Percentiles rank a stretch among this genome's conserved stretches.
Conservation (phyloP, 768 basidiomycete genomes). For the Termitomyces titanicus region DNA sequence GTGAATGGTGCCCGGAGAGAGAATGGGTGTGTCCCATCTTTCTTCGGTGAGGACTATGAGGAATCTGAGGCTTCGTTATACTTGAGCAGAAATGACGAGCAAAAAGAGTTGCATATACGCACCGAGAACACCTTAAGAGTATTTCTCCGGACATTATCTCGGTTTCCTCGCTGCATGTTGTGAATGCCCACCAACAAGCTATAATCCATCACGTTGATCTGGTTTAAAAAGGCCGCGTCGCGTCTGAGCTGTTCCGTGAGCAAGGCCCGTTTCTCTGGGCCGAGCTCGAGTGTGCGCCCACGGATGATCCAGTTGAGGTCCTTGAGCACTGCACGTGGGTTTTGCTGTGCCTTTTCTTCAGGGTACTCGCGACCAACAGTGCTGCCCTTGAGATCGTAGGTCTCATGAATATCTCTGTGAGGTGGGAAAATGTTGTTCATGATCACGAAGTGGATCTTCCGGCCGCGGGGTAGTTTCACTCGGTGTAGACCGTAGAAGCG, state of each 20-base stretch:
- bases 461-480: conserved; percentile 90
- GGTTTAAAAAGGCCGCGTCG: conserved; percentile 83
- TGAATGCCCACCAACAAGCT: conserved; percentile 93
- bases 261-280: conserved; percentile 91
- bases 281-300: conserved; percentile 75
- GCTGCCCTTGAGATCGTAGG: conserved; percentile 94
- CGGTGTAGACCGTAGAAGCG: conserved; percentile 97
- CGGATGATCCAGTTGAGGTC: conserved; percentile 96
- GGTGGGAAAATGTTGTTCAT: conserved; percentile 99
- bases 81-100: neutral
- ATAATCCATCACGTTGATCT: conserved; percentile 93
- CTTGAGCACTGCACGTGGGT: conserved; percentile 88
- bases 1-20: conserved; percentile 31
- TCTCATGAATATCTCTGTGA: conserved; percentile 96
- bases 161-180: conserved; percentile 85
- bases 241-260: conserved; percentile 88
- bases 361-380: conserved; percentile 87
- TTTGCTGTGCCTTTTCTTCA: conserved; percentile 75
- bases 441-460: conserved; percentile 98
- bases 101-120: conserved; percentile 25
- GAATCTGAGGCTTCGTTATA: conserved; percentile 60
- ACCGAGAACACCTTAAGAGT: conserved; percentile 93
- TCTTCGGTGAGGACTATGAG: conserved; percentile 46
- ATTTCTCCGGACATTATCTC: conserved; percentile 86
- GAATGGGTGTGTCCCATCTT: conserved; percentile 31